Evolutionary conservation across 768 basidiomycete genomes (phyloP).

Genomic region (Phylloporus sp.): DNA sequence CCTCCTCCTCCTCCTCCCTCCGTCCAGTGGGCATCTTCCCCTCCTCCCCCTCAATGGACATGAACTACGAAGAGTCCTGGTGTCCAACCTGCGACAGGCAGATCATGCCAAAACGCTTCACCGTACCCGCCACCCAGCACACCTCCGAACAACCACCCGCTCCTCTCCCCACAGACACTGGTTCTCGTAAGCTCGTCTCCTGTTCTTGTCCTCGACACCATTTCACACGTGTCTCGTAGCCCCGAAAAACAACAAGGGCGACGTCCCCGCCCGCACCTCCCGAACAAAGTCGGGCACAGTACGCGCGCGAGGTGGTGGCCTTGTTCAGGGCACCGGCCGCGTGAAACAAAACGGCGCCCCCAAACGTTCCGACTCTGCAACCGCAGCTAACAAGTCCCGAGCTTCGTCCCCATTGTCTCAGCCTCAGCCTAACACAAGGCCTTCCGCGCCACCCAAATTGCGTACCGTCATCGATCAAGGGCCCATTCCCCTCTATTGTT

Average conservation of each 20-base stretch:
- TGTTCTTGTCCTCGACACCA: background rate
- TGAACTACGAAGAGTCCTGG: conserved; percentile 64
- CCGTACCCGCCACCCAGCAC: conserved; percentile 39
- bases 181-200: conserved; percentile 34
- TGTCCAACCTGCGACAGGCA: conserved; percentile 76
- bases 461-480: conserved; percentile 74
- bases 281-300: conserved; percentile 34
- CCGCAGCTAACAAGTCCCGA: conserved; percentile 15
- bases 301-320: conserved; percentile 42
- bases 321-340: conserved; percentile 62
- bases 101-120: conserved; percentile 72
- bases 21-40: conserved; percentile 9
- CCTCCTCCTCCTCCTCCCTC: background rate
- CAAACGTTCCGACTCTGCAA: conserved; percentile 35
- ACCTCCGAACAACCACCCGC: conserved; percentile 13
- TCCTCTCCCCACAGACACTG: conserved; percentile 36
- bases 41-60: conserved; percentile 24
- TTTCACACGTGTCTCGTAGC: conserved; percentile 15
- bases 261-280: conserved; percentile 25
- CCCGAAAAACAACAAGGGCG: conserved; percentile 28
- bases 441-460: conserved; percentile 39
- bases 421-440: conserved; percentile 18
- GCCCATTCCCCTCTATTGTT: conserved; percentile 81
- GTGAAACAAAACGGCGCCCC: conserved; percentile 54
- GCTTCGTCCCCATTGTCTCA: conserved; percentile 18